These are phyloP conservation scores for Wickerhamomyces pijperi DNA, from an alignment of 805 yeast species.

Conservation along the genomic window DNA sequence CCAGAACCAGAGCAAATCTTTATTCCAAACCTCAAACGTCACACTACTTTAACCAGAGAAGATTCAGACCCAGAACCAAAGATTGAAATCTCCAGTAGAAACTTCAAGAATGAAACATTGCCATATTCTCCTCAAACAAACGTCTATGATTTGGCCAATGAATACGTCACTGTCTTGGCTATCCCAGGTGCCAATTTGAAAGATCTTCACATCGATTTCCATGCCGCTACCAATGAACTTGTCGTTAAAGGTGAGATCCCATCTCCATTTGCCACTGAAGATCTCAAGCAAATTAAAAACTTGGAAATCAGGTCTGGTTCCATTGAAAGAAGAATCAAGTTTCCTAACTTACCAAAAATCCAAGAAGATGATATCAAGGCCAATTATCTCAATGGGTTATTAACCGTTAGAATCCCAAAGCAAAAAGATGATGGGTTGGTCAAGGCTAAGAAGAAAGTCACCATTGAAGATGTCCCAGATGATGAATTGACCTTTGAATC, in stretches of 20 bases:
- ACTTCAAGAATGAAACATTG: constrained; percentile 19
- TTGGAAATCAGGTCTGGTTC: constrained; percentile 47
- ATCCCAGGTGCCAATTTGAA: constrained; percentile 49
- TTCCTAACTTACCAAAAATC: constrained; percentile 42
- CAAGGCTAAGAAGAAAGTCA: constrained; percentile 32
- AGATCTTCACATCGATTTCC: constrained; percentile 45
- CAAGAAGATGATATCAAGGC: constrained; percentile 45
- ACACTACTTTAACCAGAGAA: constrained; percentile 12
- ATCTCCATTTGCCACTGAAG: constrained; percentile 13
- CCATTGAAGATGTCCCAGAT: constrained; percentile 37
- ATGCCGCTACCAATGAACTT: constrained; percentile 44
- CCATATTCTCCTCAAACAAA: constrained; percentile 52
- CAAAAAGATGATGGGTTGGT: constrained; percentile 24
- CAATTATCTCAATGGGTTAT: constrained; percentile 39
- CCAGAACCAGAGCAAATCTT: constrained; percentile 1
- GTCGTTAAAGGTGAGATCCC: constrained; percentile 36
- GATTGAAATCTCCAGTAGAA: constrained; percentile 17
- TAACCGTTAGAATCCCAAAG: constrained; percentile 37
- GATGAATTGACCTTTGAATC: constrained; percentile 31
- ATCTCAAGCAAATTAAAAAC: constrained; percentile 28
- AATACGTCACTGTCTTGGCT: constrained; percentile 37
- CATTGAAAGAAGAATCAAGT: constrained; percentile 44
- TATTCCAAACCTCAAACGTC: constrained; percentile 11
- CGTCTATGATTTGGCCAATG: constrained; percentile 37
- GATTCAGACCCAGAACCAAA: constrained; percentile 17